Evolutionary conservation across 2,329 filamentous ascomycete species (phyloP).

Genomic region (Teratosphaeriaceae sp.): DNA sequence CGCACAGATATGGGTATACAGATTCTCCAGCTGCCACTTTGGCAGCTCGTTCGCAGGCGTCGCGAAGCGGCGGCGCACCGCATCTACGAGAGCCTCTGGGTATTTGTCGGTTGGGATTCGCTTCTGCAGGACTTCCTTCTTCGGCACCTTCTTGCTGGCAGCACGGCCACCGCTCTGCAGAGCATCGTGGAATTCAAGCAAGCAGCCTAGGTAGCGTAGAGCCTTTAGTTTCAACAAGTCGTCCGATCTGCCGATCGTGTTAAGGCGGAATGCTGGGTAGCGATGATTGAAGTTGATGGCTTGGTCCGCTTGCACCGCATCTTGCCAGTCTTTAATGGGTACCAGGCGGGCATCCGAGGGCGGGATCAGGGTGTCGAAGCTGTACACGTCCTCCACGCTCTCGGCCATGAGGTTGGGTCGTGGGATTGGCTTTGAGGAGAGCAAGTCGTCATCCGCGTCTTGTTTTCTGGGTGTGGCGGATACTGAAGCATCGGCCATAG

Average conservation of each 20-base stretch:
- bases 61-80: slow-evolving; percentile 63
- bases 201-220: slow-evolving; percentile 41
- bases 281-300: slow-evolving; percentile 50
- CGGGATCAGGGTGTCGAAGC: slow-evolving; percentile 59
- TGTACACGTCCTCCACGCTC: slow-evolving; percentile 67
- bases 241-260: slow-evolving; percentile 50
- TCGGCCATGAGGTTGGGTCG: slow-evolving; percentile 60
- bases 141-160: slow-evolving; percentile 46
- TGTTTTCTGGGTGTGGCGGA: slow-evolving; percentile 58
- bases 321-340: slow-evolving; percentile 67
- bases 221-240: slow-evolving; percentile 42
- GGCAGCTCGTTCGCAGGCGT: slow-evolving; percentile 38
- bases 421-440: slow-evolving; percentile 67
- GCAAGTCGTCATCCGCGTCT: slow-evolving; percentile 55
- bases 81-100: slow-evolving; percentile 57
- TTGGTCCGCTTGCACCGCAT: slow-evolving; percentile 54
- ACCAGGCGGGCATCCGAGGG: slow-evolving; percentile 60
- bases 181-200: slow-evolving; percentile 42
- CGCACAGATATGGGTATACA: slow-evolving; percentile 67
- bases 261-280: slow-evolving; percentile 60
- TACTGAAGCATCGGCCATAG: slow-evolving; percentile 55
- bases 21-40: slow-evolving; percentile 64
- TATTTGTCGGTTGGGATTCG: slow-evolving; percentile 37
- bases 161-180: slow-evolving; percentile 27
- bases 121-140: slow-evolving; percentile 55